These are phyloP conservation scores for Striga asiatica DNA, from an alignment of 257 asterid species.

Conservation along the genomic window DNA sequence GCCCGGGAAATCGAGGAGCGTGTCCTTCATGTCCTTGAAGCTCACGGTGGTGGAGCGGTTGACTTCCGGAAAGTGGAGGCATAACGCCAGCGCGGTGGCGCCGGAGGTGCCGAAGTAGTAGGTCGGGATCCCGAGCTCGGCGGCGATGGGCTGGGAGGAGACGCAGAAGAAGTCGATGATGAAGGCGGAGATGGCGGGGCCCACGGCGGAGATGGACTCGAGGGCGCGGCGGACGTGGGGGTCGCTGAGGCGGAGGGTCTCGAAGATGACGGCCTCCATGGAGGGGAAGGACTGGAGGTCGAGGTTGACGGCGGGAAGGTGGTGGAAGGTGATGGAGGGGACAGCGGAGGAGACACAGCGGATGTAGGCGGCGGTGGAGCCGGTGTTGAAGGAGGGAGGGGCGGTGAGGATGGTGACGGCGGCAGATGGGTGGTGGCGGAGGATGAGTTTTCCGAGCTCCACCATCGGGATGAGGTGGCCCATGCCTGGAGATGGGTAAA, in stretches of 20 bases:
- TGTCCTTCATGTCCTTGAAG: constrained; percentile 34
- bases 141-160: constrained; percentile 20
- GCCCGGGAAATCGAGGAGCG: constrained; percentile 29
- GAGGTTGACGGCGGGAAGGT: constrained; percentile 28
- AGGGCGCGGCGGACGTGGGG: constrained; percentile 41
- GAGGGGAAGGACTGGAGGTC: constrained; percentile 27
- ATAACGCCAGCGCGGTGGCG: constrained; percentile 19
- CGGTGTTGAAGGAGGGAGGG: constrained; percentile 33
- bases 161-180: constrained; percentile 56
- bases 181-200: constrained; percentile 26
- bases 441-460: constrained; percentile 55
- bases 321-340: constrained; percentile 56
- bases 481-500: constrained; percentile 62
- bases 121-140: constrained; percentile 24
- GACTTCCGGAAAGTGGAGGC: constrained; percentile 21
- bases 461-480: constrained; percentile 70
- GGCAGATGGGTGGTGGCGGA: constrained; percentile 29
- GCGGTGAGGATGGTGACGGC: constrained; percentile 26
- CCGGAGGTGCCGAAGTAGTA: constrained; percentile 48
- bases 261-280: constrained; percentile 31
- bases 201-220: constrained; percentile 12
- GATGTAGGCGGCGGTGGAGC: constrained; percentile 43
- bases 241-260: constrained; percentile 26
- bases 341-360: constrained; percentile 32
- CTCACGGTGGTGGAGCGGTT: constrained; percentile 18